Base-by-base conservation (phyloP, 768 basidiomycete species). In the Pulveroboletus sp. region DNA sequence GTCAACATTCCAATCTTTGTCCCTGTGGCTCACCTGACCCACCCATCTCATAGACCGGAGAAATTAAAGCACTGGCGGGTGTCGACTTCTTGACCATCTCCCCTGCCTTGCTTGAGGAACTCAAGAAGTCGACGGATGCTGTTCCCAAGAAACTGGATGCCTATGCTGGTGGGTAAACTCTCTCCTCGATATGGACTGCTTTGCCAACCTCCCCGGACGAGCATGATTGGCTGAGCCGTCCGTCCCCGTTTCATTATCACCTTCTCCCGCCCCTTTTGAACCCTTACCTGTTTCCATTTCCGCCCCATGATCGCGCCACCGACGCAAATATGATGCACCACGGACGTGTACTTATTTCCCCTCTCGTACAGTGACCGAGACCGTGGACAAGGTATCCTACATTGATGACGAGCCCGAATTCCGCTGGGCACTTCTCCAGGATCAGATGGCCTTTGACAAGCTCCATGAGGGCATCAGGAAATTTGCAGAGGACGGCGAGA, bases 381-480 rank as follows among this genome's bases (percentile, higher is more conserved):
- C 74, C 37, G 74, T 83, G 49, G 77, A 81, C 32, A 98, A 94
- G 73, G 88, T 93, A 55, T 72, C 82, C 19, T 97, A 63, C 78
- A 63, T 99, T 68, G 82, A 97, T 76, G 83, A 96, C 74, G 92
- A 99, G 76, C 76, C 93, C 53, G 89, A 93, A 65, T 98, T 98
- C 90, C 86, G 91, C 52, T 96, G 93, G 93, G 59, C 80, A 11
- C 85, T 98, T 50, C 82, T 96, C 63, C 80, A 93, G 64, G 94
- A 97, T 71, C 73, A 79, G 66, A 96, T 97, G 94, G 93, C 95
- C n/a, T 95, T 93, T 67, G 95, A 97, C 71, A 97, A 98, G 77
- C 78, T 97, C 47, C 92, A 96, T 70, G 92, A 97, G 75, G 96
- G 96, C 62, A 96, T 99, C 77, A 85, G 84, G 76, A 96, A 95